These are phyloP conservation scores for Leptoxyphium fumago DNA, from an alignment of 2,329 filamentous ascomycete genomes.

Conservation along the genomic window DNA sequence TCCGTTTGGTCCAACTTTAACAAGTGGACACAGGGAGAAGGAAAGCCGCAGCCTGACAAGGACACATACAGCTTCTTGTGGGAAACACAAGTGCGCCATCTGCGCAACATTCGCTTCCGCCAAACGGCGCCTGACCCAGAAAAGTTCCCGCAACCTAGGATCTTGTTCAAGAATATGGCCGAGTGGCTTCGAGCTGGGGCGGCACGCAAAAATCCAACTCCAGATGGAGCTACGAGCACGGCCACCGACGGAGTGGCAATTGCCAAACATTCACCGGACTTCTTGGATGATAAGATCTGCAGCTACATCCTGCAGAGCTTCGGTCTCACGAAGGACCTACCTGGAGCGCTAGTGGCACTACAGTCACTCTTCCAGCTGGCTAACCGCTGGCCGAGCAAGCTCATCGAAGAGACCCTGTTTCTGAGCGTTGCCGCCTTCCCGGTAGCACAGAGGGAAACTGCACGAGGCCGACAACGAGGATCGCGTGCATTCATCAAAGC, in stretches of 20 bases:
- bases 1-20: not conserved
- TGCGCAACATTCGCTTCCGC: not conserved
- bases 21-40: constrained; percentile 2
- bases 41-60: constrained; percentile 3
- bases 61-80: constrained; percentile 7
- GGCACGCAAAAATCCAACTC: not conserved
- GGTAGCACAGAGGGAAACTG: not conserved
- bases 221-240: not conserved
- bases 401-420: not conserved
- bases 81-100: constrained; percentile 2
- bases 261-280: not conserved
- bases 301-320: not conserved
- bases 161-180: not conserved
- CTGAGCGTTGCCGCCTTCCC: not conserved
- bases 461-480: not conserved
- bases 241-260: not conserved
- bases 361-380: not conserved
- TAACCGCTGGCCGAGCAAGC: not conserved
- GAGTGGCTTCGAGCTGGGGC: not conserved
- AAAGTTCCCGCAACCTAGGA: not conserved
- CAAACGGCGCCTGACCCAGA: not conserved
- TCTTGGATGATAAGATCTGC: not conserved
- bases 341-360: not conserved
- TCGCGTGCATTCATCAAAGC: not conserved
- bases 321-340: not conserved